These are phyloP conservation scores for Aspergillus fumigatiaffinis DNA, from an alignment of 2,329 filamentous ascomycete species.

Conservation along the genomic window DNA sequence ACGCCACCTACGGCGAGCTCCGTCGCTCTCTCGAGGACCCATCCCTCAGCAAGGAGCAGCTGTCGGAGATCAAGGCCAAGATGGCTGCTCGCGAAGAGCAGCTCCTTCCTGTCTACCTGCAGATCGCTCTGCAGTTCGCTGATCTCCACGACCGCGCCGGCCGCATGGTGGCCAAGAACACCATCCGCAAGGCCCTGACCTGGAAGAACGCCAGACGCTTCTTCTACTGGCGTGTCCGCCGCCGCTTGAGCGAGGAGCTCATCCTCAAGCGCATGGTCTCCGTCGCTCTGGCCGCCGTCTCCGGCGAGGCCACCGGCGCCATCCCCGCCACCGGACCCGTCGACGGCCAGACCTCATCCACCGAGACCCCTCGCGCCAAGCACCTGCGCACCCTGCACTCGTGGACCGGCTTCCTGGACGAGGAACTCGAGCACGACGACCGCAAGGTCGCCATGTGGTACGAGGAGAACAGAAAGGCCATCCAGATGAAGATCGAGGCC, in stretches of 20 bases:
- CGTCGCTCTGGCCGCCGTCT: slow-evolving; percentile 37
- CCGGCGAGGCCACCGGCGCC: slow-evolving; percentile 37
- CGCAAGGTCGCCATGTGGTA: slow-evolving; percentile 88
- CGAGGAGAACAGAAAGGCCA: slow-evolving; percentile 82
- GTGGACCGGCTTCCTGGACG: slow-evolving; percentile 67
- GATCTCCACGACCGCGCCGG: slow-evolving; percentile 95
- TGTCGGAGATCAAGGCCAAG: slow-evolving; percentile 74
- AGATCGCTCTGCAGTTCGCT: slow-evolving; percentile 95
- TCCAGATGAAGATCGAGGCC: slow-evolving; percentile 78
- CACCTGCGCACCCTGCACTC: slow-evolving; percentile 74
- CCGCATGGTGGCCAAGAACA: slow-evolving; percentile 97
- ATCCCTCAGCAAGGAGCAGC: slow-evolving; percentile 67
- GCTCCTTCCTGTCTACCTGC: slow-evolving; percentile 85
- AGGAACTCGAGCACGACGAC: slow-evolving; percentile 74
- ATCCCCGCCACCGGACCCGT: slow-evolving; percentile 37
- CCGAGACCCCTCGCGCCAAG: slow-evolving; percentile 55
- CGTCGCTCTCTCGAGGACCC: slow-evolving; percentile 71
- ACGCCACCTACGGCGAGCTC: slow-evolving; percentile 75
- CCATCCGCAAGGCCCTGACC: slow-evolving; percentile 76
- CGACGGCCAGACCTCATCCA: slow-evolving; percentile 18
- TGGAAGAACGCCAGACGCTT: slow-evolving; percentile 90
- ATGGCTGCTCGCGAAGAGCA: slow-evolving; percentile 82
- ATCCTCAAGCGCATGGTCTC: slow-evolving; percentile 81
- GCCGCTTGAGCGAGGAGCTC: slow-evolving; percentile 94
- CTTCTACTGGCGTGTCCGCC: slow-evolving; percentile 99